phyloP scores from a whole-genome alignment of 176 grass and related monocot species.

The Zizania latifolia region DNA sequence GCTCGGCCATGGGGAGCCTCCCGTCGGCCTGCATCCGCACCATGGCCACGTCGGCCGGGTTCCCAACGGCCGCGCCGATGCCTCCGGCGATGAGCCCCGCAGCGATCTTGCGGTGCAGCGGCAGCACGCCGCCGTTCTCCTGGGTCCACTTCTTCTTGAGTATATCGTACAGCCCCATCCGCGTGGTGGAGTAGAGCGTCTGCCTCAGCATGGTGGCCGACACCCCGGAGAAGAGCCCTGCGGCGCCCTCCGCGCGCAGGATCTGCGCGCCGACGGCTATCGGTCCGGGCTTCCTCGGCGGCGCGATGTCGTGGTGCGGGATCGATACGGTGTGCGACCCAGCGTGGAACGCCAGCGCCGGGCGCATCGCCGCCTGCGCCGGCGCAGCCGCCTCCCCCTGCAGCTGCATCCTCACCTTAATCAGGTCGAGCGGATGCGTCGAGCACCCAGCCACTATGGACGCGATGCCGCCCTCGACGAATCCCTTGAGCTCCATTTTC shows the following conservation, averaged over 20 bases:
- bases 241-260: slow-evolving; percentile 70
- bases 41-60: slow-evolving; percentile 94
- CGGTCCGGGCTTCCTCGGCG: slow-evolving; percentile 51
- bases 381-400: slow-evolving; percentile 47
- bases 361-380: slow-evolving; percentile 32
- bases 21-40: slow-evolving; percentile 98
- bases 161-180: slow-evolving; percentile 93
- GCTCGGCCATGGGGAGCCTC: slow-evolving; percentile 62
- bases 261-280: slow-evolving; percentile 72
- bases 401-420: slow-evolving; percentile 97
- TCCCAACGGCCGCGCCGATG: slow-evolving; percentile 74
- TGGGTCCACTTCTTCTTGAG: slow-evolving; percentile 69
- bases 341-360: slow-evolving; percentile 54
- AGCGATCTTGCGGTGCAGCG: slow-evolving; percentile 64
- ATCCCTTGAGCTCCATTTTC: slow-evolving; percentile 69
- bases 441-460: slow-evolving; percentile 90
- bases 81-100: slow-evolving; percentile 74
- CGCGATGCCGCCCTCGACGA: slow-evolving; percentile 85
- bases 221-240: slow-evolving; percentile 69
- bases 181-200: slow-evolving; percentile 92
- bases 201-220: slow-evolving; percentile 84
- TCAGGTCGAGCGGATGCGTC: slow-evolving; percentile 86
- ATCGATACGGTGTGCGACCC: slow-evolving; percentile 31
- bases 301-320: slow-evolving; percentile 28
- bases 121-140: slow-evolving; percentile 47